Percentiles rank a stretch among this genome's conserved stretches.
Conservation (phyloP, 2,329 filamentous ascomycete species). For the Talaromyces albobiverticillius region DNA sequence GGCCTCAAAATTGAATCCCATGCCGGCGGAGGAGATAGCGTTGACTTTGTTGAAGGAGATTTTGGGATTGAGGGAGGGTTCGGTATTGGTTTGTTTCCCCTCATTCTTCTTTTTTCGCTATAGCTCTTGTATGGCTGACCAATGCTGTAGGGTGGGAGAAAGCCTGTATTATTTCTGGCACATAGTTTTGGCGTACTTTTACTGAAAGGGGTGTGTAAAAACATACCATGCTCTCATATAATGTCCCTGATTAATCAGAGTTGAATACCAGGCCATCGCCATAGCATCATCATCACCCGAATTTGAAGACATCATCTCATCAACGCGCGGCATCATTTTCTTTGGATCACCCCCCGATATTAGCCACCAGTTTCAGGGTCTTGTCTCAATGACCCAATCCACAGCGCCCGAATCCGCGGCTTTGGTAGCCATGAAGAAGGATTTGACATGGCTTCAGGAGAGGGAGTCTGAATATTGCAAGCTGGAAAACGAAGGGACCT, state of each 20-base stretch:
- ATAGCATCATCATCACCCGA: background rate
- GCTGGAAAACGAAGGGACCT: conserved; percentile 1
- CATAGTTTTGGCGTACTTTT: conserved; percentile 13
- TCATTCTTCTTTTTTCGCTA: background rate
- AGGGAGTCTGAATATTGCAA: conserved; percentile 1
- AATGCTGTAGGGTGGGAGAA: background rate
- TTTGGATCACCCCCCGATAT: conserved; percentile 13
- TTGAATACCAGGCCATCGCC: background rate
- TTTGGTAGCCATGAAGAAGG: background rate
- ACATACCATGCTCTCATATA: background rate
- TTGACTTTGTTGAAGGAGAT: background rate
- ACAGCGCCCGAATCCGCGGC: background rate
- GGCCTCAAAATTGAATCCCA: background rate
- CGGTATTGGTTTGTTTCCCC: background rate
- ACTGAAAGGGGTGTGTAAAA: conserved; percentile 8
- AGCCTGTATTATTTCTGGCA: conserved; percentile 9
- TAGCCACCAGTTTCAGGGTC: background rate
- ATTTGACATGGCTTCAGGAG: conserved; percentile 5
- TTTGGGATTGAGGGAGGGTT: background rate
- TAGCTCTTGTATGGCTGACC: background rate
- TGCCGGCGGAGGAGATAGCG: conserved; percentile 5
- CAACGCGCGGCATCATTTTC: background rate
- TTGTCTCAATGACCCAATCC: background rate
- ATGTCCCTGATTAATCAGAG: background rate
- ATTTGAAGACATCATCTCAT: background rate